Conservation (phyloP, 1,139 yeast species). For the Saccharomyces hybrid region DNA sequence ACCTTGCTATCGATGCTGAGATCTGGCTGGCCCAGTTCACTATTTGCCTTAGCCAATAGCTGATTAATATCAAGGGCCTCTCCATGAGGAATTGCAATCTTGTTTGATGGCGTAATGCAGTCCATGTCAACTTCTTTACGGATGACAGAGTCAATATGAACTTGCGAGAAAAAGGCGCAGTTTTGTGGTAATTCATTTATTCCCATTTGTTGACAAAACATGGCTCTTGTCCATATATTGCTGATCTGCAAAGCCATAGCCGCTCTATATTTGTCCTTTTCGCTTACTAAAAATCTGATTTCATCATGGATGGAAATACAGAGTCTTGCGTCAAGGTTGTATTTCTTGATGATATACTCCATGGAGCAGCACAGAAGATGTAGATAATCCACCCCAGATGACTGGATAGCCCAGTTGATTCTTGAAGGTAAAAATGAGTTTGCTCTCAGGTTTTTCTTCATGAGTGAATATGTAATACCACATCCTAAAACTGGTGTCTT, state of each 20-base stretch:
- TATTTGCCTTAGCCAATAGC: constrained; percentile 38
- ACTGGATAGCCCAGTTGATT: constrained; percentile 96
- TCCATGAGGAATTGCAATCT: constrained; percentile 67
- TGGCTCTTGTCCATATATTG: constrained; percentile 92
- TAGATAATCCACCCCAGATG: constrained; percentile 94
- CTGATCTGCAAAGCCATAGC: constrained; percentile 83
- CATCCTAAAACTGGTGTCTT: constrained; percentile 91
- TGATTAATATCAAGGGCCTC: constrained; percentile 57
- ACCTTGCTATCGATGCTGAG: constrained; percentile 15
- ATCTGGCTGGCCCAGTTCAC: constrained; percentile 18
- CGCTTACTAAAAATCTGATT: constrained; percentile 69
- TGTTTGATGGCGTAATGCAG: constrained; percentile 87
- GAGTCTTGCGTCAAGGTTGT: constrained; percentile 67
- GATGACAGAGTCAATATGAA: constrained; percentile 80
- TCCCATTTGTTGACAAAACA: constrained; percentile 91
- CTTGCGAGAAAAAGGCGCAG: constrained; percentile 91
- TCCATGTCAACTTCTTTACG: constrained; percentile 85
- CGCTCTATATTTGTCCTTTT: constrained; percentile 63
- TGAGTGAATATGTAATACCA: constrained; percentile 80
- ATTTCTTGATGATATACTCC: constrained; percentile 68
- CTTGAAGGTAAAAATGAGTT: constrained; percentile 77
- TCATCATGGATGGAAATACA: constrained; percentile 94
- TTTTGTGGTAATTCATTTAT: constrained; percentile 86
- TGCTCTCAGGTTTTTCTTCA: constrained; percentile 54
- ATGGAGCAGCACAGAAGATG: constrained; percentile 80